Base-by-base conservation (phyloP, 352 stramenopile species). In the Phytophthora boehmeriae region DNA sequence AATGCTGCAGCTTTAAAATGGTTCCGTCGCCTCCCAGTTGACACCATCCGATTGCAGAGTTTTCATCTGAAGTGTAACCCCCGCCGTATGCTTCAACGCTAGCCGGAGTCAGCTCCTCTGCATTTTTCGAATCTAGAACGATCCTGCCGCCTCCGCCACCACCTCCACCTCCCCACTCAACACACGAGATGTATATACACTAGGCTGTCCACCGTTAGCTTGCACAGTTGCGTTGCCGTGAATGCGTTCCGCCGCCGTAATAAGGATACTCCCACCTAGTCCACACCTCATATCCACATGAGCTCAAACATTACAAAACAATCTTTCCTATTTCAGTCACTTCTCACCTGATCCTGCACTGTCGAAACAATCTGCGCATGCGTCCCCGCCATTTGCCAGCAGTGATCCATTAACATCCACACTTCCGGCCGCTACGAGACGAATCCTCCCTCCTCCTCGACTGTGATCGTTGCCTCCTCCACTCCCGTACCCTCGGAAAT, bases 401-500 rank as follows among this genome's bases (percentile, higher is more conserved):
- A 93, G 45, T 2, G 68, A 80, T 20, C 87, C 87, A 62, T 93
- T 83, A 11, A 92, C 54, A n/a, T 83, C 50, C 0, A 92, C 53
- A 45, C 74, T 68, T 10, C 54, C 50, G 1, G 44, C 59, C 1
- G 71, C 73, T 5, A 68, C 47, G 14, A 96, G 39, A 8, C 73
- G 60, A 36, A 96, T 82, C 4, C 82, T 67, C 8, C 87, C 87
- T 11, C 83, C 87, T 14, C 87, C 87, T 8, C 85, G 83, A 51
- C 73, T 75, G 1, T 68, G 20, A 51, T 89, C 78, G 50, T 71
- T 76, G 22, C 87, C 85, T 22, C 87, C 87, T 14, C 87, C 87
- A 62, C 85, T 96, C 3, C 87, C 87, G 60, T 94, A 96, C 11
- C 83, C 87, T 63, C 82, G 80, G 50, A 96, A 96, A 55, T 90